A percentile compares a stretch with the other conserved stretches of the same genome.
phyloP scores from a whole-genome alignment of 1,139 yeast genomes.

The Hansenula sp. region DNA sequence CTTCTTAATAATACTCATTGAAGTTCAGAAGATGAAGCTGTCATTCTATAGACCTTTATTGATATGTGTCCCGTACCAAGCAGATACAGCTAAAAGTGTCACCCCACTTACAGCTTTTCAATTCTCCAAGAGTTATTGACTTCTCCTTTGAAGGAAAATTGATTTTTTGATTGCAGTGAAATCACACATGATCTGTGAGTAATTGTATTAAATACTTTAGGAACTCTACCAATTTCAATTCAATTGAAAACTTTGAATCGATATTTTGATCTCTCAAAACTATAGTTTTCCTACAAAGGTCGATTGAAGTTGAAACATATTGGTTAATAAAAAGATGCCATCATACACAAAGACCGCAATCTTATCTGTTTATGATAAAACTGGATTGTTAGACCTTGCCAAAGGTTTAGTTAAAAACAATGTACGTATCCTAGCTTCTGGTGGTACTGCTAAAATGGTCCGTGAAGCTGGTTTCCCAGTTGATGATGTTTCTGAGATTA shows the following conservation, averaged over 20 bases:
- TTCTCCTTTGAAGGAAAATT: conserved; percentile 3
- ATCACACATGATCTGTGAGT: background rate
- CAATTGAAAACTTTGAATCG: background rate
- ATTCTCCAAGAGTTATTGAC: background rate
- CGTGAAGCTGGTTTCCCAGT: conserved; percentile 98
- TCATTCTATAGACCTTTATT: no score
- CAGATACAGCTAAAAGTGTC: no score
- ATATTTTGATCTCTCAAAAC: no score
- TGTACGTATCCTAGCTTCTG: conserved; percentile 91
- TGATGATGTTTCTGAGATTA: conserved; percentile 89
- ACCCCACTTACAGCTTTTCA: no score
- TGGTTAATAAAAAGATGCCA: conserved; percentile 18
- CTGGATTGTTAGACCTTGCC: conserved; percentile 92
- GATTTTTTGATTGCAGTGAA: conserved; percentile 2
- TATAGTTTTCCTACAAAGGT: background rate
- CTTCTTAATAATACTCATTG: no score
- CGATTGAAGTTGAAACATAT: background rate
- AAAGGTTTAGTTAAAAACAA: conserved; percentile 87
- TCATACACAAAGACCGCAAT: conserved; percentile 77
- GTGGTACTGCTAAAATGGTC: conserved; percentile 92
- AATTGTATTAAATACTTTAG: background rate
- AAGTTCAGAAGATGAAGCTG: no score
- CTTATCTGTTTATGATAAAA: conserved; percentile 94
- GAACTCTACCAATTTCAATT: background rate
- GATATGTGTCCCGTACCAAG: no score